Evolutionary conservation across 2,329 filamentous ascomycete genomes (phyloP).

Genomic region (Exophiala bonariae): DNA sequence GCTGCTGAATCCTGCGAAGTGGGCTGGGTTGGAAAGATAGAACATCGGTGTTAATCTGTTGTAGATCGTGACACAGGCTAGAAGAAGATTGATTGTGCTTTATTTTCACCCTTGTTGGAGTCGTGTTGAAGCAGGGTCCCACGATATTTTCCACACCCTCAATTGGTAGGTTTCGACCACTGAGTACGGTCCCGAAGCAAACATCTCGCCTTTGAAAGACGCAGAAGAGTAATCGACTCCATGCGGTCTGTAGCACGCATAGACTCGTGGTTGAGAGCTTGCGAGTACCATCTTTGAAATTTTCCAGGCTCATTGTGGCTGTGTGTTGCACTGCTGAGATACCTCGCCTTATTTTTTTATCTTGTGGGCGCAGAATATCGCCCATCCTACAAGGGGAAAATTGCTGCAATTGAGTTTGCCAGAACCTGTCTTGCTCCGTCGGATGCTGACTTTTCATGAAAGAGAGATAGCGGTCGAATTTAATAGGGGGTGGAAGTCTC

Average conservation of each 20-base stretch:
- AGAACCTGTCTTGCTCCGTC: conserved; percentile 61
- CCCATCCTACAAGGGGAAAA: conserved; percentile 13
- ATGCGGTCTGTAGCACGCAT: conserved; percentile 69
- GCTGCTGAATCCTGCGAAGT: conserved; percentile 67
- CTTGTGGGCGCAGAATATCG: conserved; percentile 7
- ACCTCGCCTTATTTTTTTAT: background rate
- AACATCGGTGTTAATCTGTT: conserved; percentile 61
- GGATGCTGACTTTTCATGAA: conserved; percentile 55
- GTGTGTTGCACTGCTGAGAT: background rate
- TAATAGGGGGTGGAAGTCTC: conserved; percentile 49
- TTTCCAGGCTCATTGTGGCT: conserved; percentile 4
- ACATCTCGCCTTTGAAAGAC: conserved; percentile 62
- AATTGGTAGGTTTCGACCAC: conserved; percentile 68
- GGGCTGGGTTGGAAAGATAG: conserved; percentile 73
- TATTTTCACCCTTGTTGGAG: conserved; percentile 67
- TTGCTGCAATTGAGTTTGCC: conserved; percentile 54
- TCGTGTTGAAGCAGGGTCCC: conserved; percentile 90
- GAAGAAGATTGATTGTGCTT: conserved; percentile 50
- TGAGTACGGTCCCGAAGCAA: conserved; percentile 85
- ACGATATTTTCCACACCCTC: conserved; percentile 69
- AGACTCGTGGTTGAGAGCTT: conserved; percentile 61
- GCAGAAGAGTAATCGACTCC: conserved; percentile 64
- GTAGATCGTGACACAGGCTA: conserved; percentile 61
- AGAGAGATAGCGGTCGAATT: conserved; percentile 65
- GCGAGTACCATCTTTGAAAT: conserved; percentile 42